Evolutionary conservation across 345 rosid genomes (phyloP).

Genomic region (Boechera divaricarpa): DNA sequence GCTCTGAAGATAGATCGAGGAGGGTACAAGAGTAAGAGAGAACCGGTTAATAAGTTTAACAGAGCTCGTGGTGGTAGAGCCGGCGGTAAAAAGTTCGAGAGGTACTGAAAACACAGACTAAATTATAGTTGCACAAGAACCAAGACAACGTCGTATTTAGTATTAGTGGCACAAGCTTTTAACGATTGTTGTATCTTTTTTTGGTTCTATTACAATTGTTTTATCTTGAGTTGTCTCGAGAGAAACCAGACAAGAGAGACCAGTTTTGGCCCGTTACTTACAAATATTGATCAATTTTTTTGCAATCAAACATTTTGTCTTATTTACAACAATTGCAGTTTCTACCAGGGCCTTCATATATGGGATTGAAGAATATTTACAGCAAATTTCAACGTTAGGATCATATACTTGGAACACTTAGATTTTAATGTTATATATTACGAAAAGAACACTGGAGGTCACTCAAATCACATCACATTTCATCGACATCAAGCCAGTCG

Average conservation of each 20-base stretch:
- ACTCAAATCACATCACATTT: not conserved
- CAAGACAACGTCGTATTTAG: not conserved
- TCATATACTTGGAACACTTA: slow-evolving; percentile 14
- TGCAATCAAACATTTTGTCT: not conserved
- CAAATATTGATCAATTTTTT: slow-evolving; percentile 2
- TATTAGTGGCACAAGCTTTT: not conserved
- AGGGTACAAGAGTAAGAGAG: slow-evolving; percentile 77
- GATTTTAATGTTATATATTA: not conserved
- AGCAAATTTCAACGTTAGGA: not conserved
- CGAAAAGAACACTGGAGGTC: slow-evolving; percentile 4
- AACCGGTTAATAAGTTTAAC: slow-evolving; percentile 50
- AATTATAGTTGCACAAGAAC: not conserved
- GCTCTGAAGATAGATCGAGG: slow-evolving; percentile 76
- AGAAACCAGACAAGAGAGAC: slow-evolving; percentile 17
- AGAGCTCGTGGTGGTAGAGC: slow-evolving; percentile 57
- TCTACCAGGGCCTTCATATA: not conserved
- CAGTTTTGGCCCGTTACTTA: slow-evolving; percentile 19
- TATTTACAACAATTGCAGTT: slow-evolving; percentile 7
- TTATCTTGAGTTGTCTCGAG: not conserved
- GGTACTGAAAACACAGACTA: slow-evolving; percentile 49
- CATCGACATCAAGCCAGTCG: slow-evolving; percentile 29
- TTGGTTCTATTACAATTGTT: not conserved
- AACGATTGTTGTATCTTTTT: not conserved
- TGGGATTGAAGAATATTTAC: slow-evolving; percentile 14
- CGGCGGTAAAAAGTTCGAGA: slow-evolving; percentile 49